Conservation (phyloP, 345 rosid genomes). For the Raphanus sativus region DNA sequence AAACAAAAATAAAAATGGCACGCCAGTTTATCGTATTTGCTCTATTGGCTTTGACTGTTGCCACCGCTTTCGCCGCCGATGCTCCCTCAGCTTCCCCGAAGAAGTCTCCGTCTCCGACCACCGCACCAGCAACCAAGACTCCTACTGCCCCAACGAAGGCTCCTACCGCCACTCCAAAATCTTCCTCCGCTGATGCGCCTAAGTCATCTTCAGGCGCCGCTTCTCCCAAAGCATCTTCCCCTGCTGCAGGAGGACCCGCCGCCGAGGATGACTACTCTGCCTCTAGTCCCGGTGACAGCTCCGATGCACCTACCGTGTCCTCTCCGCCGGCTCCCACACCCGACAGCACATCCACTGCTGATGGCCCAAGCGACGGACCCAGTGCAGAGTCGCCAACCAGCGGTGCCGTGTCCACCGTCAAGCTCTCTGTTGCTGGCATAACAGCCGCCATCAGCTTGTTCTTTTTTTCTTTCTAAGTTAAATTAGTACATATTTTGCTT, state of each 20-base stretch:
- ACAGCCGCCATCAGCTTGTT: background rate
- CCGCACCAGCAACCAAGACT: slow-evolving; percentile 36
- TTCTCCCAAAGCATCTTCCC: slow-evolving; percentile 31
- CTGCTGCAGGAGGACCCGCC: slow-evolving; percentile 21
- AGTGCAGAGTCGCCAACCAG: slow-evolving; percentile 8
- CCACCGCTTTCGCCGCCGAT: slow-evolving; percentile 38
- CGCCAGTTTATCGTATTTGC: slow-evolving; percentile 33
- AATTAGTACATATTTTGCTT: background rate
- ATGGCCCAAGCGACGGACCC: slow-evolving; percentile 25
- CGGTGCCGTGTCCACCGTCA: slow-evolving; percentile 9
- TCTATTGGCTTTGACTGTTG: slow-evolving; percentile 37
- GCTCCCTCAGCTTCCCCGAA: slow-evolving; percentile 40
- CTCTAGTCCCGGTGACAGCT: slow-evolving; percentile 24
- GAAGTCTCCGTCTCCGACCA: slow-evolving; percentile 31
- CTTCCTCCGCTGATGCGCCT: slow-evolving; percentile 27
- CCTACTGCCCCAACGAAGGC: slow-evolving; percentile 19
- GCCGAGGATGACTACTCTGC: slow-evolving; percentile 33
- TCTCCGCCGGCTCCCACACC: slow-evolving; percentile 34
- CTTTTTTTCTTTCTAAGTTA: slow-evolving; percentile 28
- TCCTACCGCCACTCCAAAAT: slow-evolving; percentile 32
- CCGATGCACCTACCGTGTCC: slow-evolving; percentile 5
- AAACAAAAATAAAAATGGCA: slow-evolving; percentile 29
- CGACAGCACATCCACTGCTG: background rate
- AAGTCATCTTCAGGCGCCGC: slow-evolving; percentile 20
- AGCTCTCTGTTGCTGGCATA: slow-evolving; percentile 5